Evolutionary conservation across 495 filamentous ascomycete genomes (phyloP).

Genomic region (Penicillium soppii): DNA sequence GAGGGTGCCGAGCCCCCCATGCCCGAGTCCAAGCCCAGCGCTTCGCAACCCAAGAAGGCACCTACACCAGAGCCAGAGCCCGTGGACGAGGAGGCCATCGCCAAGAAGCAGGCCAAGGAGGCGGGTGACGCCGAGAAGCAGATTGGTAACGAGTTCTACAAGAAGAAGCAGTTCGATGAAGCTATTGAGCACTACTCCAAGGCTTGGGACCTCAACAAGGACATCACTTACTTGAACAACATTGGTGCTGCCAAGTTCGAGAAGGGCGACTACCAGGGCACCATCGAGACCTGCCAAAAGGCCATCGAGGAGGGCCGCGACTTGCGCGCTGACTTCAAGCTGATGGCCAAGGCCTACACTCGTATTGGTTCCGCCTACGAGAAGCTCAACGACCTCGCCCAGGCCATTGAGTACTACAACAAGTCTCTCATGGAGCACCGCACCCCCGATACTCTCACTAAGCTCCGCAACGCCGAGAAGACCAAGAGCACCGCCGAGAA

Average conservation of each 20-base stretch:
- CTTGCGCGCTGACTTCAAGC: constrained; percentile 91
- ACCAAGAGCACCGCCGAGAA: constrained; percentile 74
- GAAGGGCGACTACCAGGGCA: constrained; percentile 86
- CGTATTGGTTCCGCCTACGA: constrained; percentile 90
- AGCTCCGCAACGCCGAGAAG: constrained; percentile 93
- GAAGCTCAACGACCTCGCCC: constrained; percentile 75
- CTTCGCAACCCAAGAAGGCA: constrained; percentile 54
- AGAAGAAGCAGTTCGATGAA: constrained; percentile 92
- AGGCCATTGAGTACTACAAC: constrained; percentile 88
- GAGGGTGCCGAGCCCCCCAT: constrained; percentile 63
- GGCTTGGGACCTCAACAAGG: constrained; percentile 92
- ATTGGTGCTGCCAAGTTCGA: constrained; percentile 92
- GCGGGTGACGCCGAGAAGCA: constrained; percentile 94
- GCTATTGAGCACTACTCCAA: constrained; percentile 95
- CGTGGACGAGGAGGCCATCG: constrained; percentile 76
- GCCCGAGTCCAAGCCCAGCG: constrained; percentile 61
- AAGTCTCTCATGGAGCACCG: constrained; percentile 95
- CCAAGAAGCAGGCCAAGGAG: constrained; percentile 85
- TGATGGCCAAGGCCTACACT: constrained; percentile 90
- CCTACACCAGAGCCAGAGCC: constrained; percentile 62
- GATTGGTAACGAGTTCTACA: constrained; percentile 92
- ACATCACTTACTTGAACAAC: constrained; percentile 97
- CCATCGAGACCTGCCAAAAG: constrained; percentile 81
- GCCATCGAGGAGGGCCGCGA: constrained; percentile 86
- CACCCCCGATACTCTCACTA: constrained; percentile 87